Percentiles rank a stretch among this genome's conserved stretches.
phyloP scores from a whole-genome alignment of 345 rosid species.

The Populus pruinosa region DNA sequence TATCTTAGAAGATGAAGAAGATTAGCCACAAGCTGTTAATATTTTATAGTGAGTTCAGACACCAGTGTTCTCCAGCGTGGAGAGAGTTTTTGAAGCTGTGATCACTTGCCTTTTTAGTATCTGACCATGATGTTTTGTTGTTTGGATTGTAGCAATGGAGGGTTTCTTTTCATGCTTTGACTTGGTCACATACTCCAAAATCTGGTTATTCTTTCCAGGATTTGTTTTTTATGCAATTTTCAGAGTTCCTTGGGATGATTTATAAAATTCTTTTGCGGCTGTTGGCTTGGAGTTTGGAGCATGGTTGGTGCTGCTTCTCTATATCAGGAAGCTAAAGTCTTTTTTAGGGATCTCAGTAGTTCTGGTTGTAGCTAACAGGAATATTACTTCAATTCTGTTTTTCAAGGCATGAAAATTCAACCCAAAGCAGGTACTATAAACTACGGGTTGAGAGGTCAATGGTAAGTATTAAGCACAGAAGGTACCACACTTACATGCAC shows the following conservation, averaged over 20 bases:
- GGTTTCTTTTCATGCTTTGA: background rate
- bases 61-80: background rate
- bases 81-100: background rate
- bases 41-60: background rate
- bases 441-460: background rate
- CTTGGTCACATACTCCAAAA: background rate
- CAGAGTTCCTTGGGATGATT: background rate
- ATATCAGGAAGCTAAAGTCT: background rate
- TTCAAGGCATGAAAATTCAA: background rate
- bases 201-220: background rate
- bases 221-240: background rate
- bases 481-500: conserved; percentile 61
- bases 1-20: background rate
- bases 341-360: background rate
- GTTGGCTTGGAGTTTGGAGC: background rate
- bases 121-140: background rate
- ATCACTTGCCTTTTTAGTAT: background rate
- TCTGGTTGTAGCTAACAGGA: background rate
- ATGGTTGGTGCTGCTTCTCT: background rate
- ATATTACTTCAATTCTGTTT: background rate
- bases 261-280: background rate
- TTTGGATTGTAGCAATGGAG: background rate
- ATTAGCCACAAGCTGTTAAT: background rate
- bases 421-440: background rate
- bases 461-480: background rate